Percentiles rank a stretch among this genome's conserved stretches.
Evolutionary conservation across 495 filamentous ascomycete genomes (phyloP).

Genomic region (Penicillium malachiteum): DNA sequence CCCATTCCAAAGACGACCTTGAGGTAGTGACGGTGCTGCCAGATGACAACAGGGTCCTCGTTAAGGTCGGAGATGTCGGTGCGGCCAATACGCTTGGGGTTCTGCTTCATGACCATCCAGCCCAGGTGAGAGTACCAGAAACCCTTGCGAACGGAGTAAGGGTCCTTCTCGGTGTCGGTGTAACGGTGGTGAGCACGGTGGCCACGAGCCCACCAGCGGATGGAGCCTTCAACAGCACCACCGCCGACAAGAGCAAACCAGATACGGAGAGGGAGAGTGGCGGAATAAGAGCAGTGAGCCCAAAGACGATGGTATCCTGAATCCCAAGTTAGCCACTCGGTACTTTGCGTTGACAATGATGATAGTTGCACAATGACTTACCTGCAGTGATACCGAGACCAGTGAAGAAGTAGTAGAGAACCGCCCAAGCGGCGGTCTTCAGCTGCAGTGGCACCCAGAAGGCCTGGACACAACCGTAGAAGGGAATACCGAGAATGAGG

Average conservation of each 20-base stretch:
- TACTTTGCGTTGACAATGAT: not conserved
- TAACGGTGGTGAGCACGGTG: conserved; percentile 98
- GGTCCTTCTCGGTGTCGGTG: conserved; percentile 98
- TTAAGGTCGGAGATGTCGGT: conserved; percentile 97
- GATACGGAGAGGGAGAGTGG: conserved; percentile 81
- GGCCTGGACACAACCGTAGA: conserved; percentile 71
- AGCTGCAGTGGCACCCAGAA: conserved; percentile 76
- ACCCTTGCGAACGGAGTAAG: conserved; percentile 98
- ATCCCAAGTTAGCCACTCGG: not conserved
- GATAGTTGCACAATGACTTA: conserved; percentile 32
- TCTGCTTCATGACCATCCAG: conserved; percentile 93
- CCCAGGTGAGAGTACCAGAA: conserved; percentile 95
- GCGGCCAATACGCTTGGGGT: conserved; percentile 88
- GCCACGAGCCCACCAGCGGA: conserved; percentile 95
- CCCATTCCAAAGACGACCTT: conserved; percentile 87
- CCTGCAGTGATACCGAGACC: conserved; percentile 87
- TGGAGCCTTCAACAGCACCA: conserved; percentile 93
- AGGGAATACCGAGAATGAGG: conserved; percentile 82
- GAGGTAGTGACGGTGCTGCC: conserved; percentile 93
- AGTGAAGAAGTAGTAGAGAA: conserved; percentile 89
- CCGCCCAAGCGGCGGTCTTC: conserved; percentile 77
- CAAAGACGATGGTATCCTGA: conserved; percentile 85
- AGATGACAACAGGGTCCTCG: conserved; percentile 89
- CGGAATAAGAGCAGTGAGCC: conserved; percentile 95
- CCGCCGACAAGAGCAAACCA: conserved; percentile 90